phyloP scores from a whole-genome alignment of 2,329 filamentous ascomycete species.

The Verticillium isaacii region DNA sequence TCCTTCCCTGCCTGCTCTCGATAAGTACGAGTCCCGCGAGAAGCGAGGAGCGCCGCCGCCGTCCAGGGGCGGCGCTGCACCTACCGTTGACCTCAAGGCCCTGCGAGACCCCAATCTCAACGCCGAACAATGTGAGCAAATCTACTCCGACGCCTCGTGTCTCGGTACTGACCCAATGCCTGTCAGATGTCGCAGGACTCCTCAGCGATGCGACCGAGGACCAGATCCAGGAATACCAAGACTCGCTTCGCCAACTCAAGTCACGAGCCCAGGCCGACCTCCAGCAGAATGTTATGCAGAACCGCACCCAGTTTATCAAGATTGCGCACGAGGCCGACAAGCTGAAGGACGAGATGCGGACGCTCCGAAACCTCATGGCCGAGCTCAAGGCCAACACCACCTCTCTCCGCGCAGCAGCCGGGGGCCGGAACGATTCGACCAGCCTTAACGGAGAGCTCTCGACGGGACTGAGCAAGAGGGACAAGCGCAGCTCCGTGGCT shows the following conservation, averaged over 20 bases:
- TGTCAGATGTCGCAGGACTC: slow-evolving; percentile 57
- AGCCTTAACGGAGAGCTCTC: slow-evolving; percentile 48
- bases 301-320: slow-evolving; percentile 96
- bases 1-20: slow-evolving; percentile 58
- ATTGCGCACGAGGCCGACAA: slow-evolving; percentile 99
- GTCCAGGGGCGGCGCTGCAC: slow-evolving; percentile 46
- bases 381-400: slow-evolving; percentile 79
- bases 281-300: slow-evolving; percentile 94
- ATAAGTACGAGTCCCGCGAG: slow-evolving; percentile 52
- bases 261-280: slow-evolving; percentile 75
- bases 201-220: slow-evolving; percentile 82
- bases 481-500: slow-evolving; percentile 85
- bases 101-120: slow-evolving; percentile 75
- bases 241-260: slow-evolving; percentile 70
- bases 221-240: slow-evolving; percentile 79
- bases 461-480: slow-evolving; percentile 57
- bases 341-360: slow-evolving; percentile 92
- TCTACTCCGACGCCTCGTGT: background rate
- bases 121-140: slow-evolving; percentile 67
- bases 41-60: slow-evolving; percentile 48
- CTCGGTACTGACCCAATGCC: slow-evolving; percentile 7
- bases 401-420: slow-evolving; percentile 51
- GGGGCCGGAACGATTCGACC: slow-evolving; percentile 38
- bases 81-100: slow-evolving; percentile 70
- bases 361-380: slow-evolving; percentile 83